These are phyloP conservation scores for Candolleomyces aberdarensis DNA, from an alignment of 768 basidiomycete species.

Conservation along the genomic window DNA sequence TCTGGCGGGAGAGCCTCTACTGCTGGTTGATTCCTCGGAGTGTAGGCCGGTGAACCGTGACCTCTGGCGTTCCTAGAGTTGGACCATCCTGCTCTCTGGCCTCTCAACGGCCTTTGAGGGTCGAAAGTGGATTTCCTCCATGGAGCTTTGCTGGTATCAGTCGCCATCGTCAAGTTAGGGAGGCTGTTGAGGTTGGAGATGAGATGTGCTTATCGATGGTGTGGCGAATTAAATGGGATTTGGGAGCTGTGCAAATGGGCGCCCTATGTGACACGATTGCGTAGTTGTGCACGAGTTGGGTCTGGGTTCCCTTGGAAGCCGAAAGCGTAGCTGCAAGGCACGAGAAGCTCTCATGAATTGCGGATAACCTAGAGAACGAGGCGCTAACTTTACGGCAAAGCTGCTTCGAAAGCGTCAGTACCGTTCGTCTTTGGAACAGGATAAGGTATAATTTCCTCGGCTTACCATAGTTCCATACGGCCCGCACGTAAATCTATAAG, in stretches of 20 bases:
- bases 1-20: constrained; percentile 24
- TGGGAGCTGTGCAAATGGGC: neutral
- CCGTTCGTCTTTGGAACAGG: neutral
- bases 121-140: constrained; percentile 9
- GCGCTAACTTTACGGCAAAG: neutral
- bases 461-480: neutral
- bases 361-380: neutral
- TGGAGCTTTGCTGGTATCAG: constrained; percentile 4
- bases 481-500: neutral
- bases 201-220: too few relatives aligned
- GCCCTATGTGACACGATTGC: constrained; percentile 2
- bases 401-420: neutral
- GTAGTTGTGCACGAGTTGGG: too few relatives aligned
- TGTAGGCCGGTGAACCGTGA: neutral
- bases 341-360: neutral
- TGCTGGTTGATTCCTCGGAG: constrained; percentile 8
- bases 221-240: too few relatives aligned
- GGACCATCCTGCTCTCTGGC: neutral
- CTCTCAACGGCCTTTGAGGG: neutral
- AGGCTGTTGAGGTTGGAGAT: neutral
- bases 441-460: neutral
- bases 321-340: constrained; percentile 1
- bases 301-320: too few relatives aligned
- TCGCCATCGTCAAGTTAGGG: neutral
- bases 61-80: neutral